Percentiles rank a stretch among this genome's conserved stretches.
These are phyloP conservation scores for Spergularia marina DNA, from an alignment of 148 eudicot genomes.

Conservation along the genomic window DNA sequence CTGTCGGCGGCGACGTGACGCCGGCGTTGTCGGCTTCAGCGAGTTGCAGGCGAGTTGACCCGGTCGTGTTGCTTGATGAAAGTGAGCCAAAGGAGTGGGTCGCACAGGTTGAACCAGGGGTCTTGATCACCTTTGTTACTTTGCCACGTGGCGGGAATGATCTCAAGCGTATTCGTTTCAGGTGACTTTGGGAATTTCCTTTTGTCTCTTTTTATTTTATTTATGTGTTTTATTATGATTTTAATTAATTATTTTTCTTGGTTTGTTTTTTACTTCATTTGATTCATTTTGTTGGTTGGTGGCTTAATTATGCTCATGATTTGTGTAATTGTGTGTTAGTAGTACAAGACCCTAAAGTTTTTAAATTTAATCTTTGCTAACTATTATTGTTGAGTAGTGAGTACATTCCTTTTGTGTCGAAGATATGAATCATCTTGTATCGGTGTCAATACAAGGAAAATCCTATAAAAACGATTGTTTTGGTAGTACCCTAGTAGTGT, in stretches of 20 bases:
- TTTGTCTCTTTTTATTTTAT: neutral
- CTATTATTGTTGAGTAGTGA: no score
- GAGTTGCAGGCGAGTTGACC: conserved; percentile 48
- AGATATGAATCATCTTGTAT: no score
- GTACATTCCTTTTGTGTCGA: no score
- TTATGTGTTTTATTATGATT: neutral
- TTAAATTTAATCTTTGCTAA: no score
- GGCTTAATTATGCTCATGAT: neutral
- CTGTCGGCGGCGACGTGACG: conserved; percentile 41
- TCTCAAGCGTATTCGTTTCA: conserved; percentile 91
- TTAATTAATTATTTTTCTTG: neutral
- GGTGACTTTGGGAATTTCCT: conserved; percentile 30
- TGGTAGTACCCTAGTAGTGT: no score
- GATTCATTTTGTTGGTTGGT: neutral
- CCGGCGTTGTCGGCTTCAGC: conserved; percentile 39
- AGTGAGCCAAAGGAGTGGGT: conserved; percentile 98
- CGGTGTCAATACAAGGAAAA: no score
- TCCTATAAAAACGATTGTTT: no score
- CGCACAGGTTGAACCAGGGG: conserved; percentile 97
- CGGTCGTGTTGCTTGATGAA: conserved; percentile 81
- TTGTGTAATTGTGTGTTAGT: neutral
- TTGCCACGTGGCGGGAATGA: conserved; percentile 95
- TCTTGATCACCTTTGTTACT: conserved; percentile 80
- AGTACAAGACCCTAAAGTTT: no score
- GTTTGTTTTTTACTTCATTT: neutral